A percentile compares a stretch with the other conserved stretches of the same genome.
Evolutionary conservation across 169 alveolate species (phyloP).

Genomic region (Cardiosporidium cionae): DNA sequence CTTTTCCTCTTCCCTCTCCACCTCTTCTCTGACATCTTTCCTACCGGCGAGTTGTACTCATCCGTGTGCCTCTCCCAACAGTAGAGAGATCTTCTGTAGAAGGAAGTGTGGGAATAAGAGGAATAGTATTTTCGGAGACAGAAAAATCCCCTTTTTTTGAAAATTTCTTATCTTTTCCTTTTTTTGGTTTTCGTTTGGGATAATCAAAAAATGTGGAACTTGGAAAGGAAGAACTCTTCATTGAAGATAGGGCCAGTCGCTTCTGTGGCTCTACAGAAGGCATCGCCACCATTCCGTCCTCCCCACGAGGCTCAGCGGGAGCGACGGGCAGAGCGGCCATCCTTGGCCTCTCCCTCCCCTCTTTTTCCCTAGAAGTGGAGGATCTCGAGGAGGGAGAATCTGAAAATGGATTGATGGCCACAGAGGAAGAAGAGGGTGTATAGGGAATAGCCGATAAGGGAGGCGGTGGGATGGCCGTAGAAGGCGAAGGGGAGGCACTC

Average conservation of each 20-base stretch:
- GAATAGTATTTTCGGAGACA: not conserved
- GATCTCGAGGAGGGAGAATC: too few species aligned
- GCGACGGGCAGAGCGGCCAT: too few species aligned
- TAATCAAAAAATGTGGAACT: not conserved
- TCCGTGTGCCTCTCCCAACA: not conserved
- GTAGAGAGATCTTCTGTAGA: not conserved
- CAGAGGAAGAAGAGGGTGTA: not conserved
- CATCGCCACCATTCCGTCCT: not conserved
- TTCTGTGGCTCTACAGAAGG: not conserved
- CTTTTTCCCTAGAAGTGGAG: too few species aligned
- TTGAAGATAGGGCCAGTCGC: not conserved
- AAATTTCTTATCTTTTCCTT: not conserved
- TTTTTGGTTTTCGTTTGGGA: not conserved
- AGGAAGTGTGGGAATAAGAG: not conserved
- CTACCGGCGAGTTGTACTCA: not conserved
- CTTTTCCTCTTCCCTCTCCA: not conserved
- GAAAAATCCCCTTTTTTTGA: not conserved
- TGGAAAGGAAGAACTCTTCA: too few species aligned
- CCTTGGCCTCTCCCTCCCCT: too few species aligned
- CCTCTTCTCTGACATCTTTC: not conserved
- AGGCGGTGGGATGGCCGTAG: not conserved
- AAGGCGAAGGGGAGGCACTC: not conserved
- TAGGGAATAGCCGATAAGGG: not conserved
- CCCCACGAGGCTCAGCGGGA: not conserved
- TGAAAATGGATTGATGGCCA: not conserved